Base-by-base conservation (phyloP, 768 basidiomycete species). In the Pulveroboletus sp. region DNA sequence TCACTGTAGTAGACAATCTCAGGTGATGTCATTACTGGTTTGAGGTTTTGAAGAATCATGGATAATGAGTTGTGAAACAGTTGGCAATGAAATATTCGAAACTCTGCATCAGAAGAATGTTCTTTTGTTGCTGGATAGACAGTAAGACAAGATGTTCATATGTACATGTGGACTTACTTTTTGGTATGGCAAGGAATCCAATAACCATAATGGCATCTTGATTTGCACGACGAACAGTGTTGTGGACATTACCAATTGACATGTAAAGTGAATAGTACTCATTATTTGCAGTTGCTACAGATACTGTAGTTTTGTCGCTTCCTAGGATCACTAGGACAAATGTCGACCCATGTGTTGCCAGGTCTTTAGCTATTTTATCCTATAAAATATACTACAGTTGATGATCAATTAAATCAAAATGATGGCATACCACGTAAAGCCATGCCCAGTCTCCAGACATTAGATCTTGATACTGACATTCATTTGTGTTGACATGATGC, bases 101-200 rank as follows among this genome's bases (percentile, higher is more conserved):
- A 69, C 3, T 41, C 37, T 9, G 32, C 16, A 20, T 52, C 47
- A 1, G 29, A 40, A 4, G 56, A 50, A 27, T 61, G 32, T 19
- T 57, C 38, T 6, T 48, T 45, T 17, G 34, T 45, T 2, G 50
- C 60, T 44, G 36, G 8, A 14, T 29, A 29, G 27, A 51, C 19
- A 7, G n/a, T n/a, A 11, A 38, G 16, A 35, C 20, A 49, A 12
- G 12, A n/a, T n/a, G n/a, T n/a, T n/a, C n/a, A n/a, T n/a, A n/a
- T n/a, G n/a, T n/a, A n/a, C n/a, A n/a, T n/a, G 25, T 16, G 9
- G 4, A 60, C 57, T 32, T 47, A 70, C 68, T 48, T 57, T 70
- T 68, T 12, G 65, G 62, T 32, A 70, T 67, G 3, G 63, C 46
- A 2, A 69, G 50, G 43, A 69, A 71, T 0, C 41, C 55, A 20